Percentiles rank a stretch among this genome's conserved stretches.
phyloP scores from a whole-genome alignment of 805 yeast species.

The Cyberlindnera xylosilytica region DNA sequence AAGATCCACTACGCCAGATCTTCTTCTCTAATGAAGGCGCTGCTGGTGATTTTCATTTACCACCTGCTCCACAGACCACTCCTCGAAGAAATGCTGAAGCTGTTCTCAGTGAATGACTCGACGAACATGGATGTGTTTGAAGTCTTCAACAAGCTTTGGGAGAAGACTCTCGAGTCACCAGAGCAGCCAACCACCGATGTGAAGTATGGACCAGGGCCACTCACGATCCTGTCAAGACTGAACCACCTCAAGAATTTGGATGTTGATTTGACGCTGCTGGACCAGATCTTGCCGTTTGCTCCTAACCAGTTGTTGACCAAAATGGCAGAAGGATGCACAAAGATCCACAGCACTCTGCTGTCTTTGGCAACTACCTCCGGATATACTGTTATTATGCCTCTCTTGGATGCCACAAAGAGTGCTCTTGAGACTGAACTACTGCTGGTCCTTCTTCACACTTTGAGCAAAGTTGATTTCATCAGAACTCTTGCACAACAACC shows the following conservation, averaged over 20 bases:
- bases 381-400: conserved; percentile 2
- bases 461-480: no score
- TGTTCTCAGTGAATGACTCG: conserved; percentile 14
- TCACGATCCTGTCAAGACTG: no score
- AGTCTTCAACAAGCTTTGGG: conserved; percentile 27
- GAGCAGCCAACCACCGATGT: conserved; percentile 1
- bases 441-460: conserved; percentile 6
- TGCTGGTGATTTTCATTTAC: conserved; percentile 16
- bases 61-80: conserved; percentile 12
- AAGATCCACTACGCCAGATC: conserved; percentile 16
- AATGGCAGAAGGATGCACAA: conserved; percentile 11
- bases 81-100: conserved; percentile 12
- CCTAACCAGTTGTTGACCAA: conserved; percentile 12
- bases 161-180: conserved; percentile 18
- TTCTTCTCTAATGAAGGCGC: conserved; percentile 15
- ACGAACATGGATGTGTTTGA: conserved; percentile 24
- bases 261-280: conserved; percentile 10
- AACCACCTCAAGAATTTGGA: no score
- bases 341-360: conserved; percentile 5
- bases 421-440: conserved; percentile 15
- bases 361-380: conserved; percentile 1
- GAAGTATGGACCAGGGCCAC: conserved; percentile 21
- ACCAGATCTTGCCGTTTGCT: conserved; percentile 18
- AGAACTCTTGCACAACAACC: no score
- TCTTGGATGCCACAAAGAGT: conserved; percentile 8